A percentile compares a stretch with the other conserved stretches of the same genome.
Conservation (phyloP, 2,329 filamentous ascomycete genomes). For the Trichoderma pleuroti region DNA sequence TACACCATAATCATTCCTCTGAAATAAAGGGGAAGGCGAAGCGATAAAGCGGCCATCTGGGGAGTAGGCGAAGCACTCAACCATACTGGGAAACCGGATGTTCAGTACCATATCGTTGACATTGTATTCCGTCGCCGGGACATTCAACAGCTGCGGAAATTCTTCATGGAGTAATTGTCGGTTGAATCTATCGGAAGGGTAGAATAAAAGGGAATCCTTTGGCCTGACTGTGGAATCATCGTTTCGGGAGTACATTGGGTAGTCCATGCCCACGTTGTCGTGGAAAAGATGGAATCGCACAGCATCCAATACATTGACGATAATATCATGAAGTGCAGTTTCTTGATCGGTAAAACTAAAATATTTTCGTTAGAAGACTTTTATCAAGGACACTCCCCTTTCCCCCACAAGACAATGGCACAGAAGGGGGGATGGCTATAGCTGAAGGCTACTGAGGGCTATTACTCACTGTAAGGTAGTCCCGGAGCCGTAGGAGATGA, state of each 20-base stretch:
- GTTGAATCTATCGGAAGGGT: neutral
- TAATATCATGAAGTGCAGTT: accelerated
- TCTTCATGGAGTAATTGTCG: neutral
- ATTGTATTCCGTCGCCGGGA: neutral
- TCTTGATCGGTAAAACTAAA: neutral
- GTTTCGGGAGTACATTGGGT: too few relatives aligned
- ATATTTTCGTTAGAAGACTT: neutral
- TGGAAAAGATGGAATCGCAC: neutral
- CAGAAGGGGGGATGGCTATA: neutral
- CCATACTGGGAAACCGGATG: neutral
- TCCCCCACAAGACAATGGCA: neutral
- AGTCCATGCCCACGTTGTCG: neutral
- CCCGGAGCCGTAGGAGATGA: neutral
- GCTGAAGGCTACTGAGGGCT: accelerated
- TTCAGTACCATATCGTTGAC: neutral
- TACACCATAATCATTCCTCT: neutral
- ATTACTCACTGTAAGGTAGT: neutral
- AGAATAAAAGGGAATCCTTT: neutral
- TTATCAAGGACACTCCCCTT: neutral
- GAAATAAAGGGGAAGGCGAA: too few relatives aligned
- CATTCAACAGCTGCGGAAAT: neutral
- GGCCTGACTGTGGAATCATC: neutral
- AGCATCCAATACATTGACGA: neutral
- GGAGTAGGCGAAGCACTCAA: too few relatives aligned
- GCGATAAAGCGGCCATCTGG: too few relatives aligned